Base-by-base conservation (phyloP, 2,329 filamentous ascomycete genomes). In the Aspergillus tanneri region DNA sequence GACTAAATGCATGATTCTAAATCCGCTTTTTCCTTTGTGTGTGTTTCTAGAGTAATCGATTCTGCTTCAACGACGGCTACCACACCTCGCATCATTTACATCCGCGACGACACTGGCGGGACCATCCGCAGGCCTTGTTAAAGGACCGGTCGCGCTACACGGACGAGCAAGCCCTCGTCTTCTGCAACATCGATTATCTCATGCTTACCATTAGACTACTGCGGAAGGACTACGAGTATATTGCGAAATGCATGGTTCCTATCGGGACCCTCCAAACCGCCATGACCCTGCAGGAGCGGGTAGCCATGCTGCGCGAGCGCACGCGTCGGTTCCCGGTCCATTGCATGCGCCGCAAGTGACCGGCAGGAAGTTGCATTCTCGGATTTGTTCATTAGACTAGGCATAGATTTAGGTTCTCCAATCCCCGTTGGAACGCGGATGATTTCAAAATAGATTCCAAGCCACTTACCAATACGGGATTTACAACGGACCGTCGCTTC, bases 51-150 rank as follows among this genome's bases (percentile, higher is more conserved):
- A 88, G 84, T 69, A 91, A 91, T 67, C 85, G 88, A 25, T 85
- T 85, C 68, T 91, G 86, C 72, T 90, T 85, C 77, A 90, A 91
- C 59, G 87, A 90, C 60, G 87, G 87, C 55, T 90, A 90, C 67
- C 87, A 90, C 69, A 90, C 86, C 6, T 88, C 86, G 5, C 58
- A 61, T 38, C 58, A 61, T 28, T 43, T 61, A 6, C 50, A 61
- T 37, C 58, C 58, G 2, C 52, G 50, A 22, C 82, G 88, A 2
- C 88, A 91, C 72, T 92, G 88, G 88, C 83, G 88, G 48, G 86
- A 91, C 16, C 88, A 91, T 58, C 88, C 88, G 0, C 75, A 83
- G 10, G 81, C 86, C 6, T 90, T 92, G 68, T 72, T 91, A 2
- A 90, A 89, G 68, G 70, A 79, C 19, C 78, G 77, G n/a, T n/a